Percentiles rank a stretch among this genome's conserved stretches.
phyloP scores from a whole-genome alignment of 805 yeast species.

The Starmerella bombi region DNA sequence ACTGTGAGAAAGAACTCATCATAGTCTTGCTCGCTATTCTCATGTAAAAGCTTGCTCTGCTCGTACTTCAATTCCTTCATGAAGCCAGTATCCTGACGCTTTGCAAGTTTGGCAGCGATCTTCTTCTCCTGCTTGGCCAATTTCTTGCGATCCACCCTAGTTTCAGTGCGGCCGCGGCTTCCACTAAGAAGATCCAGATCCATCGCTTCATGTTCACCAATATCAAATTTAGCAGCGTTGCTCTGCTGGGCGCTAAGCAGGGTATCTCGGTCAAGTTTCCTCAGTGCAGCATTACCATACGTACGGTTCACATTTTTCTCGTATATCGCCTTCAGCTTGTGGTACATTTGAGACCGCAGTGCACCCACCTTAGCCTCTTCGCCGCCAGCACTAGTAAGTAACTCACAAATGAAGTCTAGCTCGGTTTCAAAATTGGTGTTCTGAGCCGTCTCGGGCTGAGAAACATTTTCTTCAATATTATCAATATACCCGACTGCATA shows the following conservation, averaged over 20 bases:
- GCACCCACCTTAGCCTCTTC: slow-evolving; percentile 39
- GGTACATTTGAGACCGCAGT: slow-evolving; percentile 39
- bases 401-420: slow-evolving; percentile 47
- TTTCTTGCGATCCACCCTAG: slow-evolving; percentile 91
- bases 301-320: slow-evolving; percentile 30
- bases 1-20: slow-evolving; percentile 91
- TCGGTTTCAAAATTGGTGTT: slow-evolving; percentile 56
- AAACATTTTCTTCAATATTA: slow-evolving; percentile 63
- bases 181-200: slow-evolving; percentile 68
- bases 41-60: slow-evolving; percentile 78
- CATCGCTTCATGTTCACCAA: slow-evolving; percentile 31
- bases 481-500: slow-evolving; percentile 84
- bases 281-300: slow-evolving; percentile 68
- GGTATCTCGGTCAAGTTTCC: slow-evolving; percentile 54
- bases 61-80: slow-evolving; percentile 32
- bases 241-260: slow-evolving; percentile 61
- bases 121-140: slow-evolving; percentile 94
- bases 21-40: slow-evolving; percentile 54
- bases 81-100: slow-evolving; percentile 35
- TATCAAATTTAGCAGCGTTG: slow-evolving; percentile 63
- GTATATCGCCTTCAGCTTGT: slow-evolving; percentile 37
- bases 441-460: slow-evolving; percentile 69
- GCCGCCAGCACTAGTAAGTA: slow-evolving; percentile 78
- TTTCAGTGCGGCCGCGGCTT: slow-evolving; percentile 72
- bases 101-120: slow-evolving; percentile 93